A percentile compares a stretch with the other conserved stretches of the same genome.
These are phyloP conservation scores for Colletotrichum falcatum DNA, from an alignment of 2,329 filamentous ascomycete species.

Conservation along the genomic window DNA sequence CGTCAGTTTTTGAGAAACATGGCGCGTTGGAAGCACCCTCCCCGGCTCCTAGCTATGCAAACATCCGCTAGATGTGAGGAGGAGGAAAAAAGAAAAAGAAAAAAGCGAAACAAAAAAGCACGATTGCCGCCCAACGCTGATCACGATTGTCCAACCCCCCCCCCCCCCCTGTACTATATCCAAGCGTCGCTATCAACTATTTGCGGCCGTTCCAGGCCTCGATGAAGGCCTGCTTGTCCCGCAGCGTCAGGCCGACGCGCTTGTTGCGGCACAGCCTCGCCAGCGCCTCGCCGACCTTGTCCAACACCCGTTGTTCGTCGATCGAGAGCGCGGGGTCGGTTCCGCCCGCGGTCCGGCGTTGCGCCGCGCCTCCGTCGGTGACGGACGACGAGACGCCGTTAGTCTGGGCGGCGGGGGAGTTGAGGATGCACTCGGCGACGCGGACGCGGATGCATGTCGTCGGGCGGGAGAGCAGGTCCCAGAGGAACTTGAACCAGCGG, in stretches of 20 bases:
- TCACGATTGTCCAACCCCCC: background rate
- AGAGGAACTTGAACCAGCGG: slow-evolving; percentile 79
- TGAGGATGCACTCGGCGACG: slow-evolving; percentile 81
- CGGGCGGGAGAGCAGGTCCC: slow-evolving; percentile 85
- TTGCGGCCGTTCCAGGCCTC: slow-evolving; percentile 67
- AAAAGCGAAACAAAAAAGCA: slow-evolving; percentile 8
- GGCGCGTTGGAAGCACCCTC: slow-evolving; percentile 4
- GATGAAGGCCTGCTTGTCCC: slow-evolving; percentile 87
- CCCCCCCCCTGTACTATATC: background rate
- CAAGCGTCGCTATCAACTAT: slow-evolving; percentile 42
- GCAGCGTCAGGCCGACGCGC: slow-evolving; percentile 84
- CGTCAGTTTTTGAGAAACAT: slow-evolving; percentile 24
- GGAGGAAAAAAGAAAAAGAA: background rate
- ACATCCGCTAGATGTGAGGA: slow-evolving; percentile 18
- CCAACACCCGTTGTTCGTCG: slow-evolving; percentile 78
- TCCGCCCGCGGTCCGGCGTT: slow-evolving; percentile 46
- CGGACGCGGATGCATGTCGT: slow-evolving; percentile 92
- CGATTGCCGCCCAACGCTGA: slow-evolving; percentile 19
- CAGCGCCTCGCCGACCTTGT: slow-evolving; percentile 85
- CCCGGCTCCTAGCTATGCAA: slow-evolving; percentile 44
- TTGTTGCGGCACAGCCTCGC: slow-evolving; percentile 90
- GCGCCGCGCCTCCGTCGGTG: slow-evolving; percentile 44
- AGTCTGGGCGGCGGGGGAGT: slow-evolving; percentile 56
- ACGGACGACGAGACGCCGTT: slow-evolving; percentile 50
- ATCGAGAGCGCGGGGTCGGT: slow-evolving; percentile 51